Conservation (phyloP, 1,284 basidiomycete species). For the Cutaneotrichosporon cyanovorans region DNA sequence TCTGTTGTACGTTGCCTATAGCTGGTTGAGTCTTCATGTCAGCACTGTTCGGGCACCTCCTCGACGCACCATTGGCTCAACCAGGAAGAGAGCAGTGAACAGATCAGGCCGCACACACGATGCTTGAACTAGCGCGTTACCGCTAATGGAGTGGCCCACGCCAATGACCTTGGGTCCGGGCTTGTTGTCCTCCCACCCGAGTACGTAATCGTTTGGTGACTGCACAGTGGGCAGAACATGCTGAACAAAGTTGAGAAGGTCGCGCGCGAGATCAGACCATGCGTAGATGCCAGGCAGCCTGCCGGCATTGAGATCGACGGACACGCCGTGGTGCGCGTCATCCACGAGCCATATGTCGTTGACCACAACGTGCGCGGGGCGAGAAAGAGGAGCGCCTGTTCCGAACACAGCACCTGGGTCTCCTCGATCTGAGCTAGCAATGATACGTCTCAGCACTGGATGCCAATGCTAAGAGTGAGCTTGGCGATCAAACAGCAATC, state of each 20-base stretch:
- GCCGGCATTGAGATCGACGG: conserved; percentile 57
- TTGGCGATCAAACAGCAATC: background rate
- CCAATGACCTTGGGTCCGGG: conserved; percentile 44
- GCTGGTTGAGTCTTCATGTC: no score
- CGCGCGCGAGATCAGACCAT: conserved; percentile 45
- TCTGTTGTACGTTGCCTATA: background rate
- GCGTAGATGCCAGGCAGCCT: conserved; percentile 45
- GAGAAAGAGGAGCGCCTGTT: background rate
- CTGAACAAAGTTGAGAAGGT: conserved; percentile 44
- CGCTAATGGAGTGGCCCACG: conserved; percentile 76
- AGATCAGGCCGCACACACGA: conserved; percentile 58
- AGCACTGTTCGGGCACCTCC: conserved; percentile 9
- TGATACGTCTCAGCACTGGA: conserved; percentile 52
- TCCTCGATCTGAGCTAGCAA: conserved; percentile 9
- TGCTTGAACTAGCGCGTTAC: conserved; percentile 57
- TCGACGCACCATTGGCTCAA: conserved; percentile 57
- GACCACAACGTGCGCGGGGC: conserved; percentile 35
- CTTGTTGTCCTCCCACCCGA: background rate
- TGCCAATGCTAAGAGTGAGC: conserved; percentile 54
- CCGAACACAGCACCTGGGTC: background rate
- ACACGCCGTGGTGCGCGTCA: conserved; percentile 67
- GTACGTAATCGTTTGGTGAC: background rate
- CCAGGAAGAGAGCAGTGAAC: conserved; percentile 63
- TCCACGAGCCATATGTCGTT: conserved; percentile 77
- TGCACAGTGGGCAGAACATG: conserved; percentile 40